A percentile compares a stretch with the other conserved stretches of the same genome.
These are phyloP conservation scores for Tarenaya hassleriana DNA, from an alignment of 345 rosid genomes.

Conservation along the genomic window DNA sequence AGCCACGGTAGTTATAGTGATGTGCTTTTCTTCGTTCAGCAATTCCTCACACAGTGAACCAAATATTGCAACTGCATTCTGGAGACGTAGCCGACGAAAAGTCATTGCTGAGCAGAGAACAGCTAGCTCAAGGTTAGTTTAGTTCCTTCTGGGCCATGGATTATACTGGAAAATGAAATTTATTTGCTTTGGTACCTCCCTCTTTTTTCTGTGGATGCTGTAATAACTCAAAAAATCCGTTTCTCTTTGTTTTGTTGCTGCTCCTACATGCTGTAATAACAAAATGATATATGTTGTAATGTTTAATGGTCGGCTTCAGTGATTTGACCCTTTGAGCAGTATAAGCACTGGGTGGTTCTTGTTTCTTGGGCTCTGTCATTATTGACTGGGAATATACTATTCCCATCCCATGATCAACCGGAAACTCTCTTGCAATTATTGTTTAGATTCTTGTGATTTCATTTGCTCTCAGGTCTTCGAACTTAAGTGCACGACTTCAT, in stretches of 20 bases:
- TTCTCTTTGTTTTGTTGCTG: conserved; percentile 7
- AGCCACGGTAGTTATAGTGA: conserved; percentile 8
- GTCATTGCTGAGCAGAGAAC: conserved; percentile 93
- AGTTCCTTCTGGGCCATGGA: conserved; percentile 23
- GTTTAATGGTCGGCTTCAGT: not conserved
- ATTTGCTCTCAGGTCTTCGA: not conserved
- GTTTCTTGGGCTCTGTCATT: no score
- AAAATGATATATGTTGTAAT: not conserved
- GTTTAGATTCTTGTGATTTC: no score
- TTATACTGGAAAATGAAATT: not conserved
- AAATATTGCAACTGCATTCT: conserved; percentile 70
- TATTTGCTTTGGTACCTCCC: not conserved
- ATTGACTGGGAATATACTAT: no score
- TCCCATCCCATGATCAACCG: no score
- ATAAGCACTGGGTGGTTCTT: not conserved
- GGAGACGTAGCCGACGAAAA: conserved; percentile 91
- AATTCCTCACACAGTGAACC: conserved; percentile 90
- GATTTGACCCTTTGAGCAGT: not conserved
- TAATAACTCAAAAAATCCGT: not conserved
- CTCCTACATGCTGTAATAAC: conserved; percentile 4
- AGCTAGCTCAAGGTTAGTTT: conserved; percentile 84
- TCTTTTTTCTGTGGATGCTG: conserved; percentile 2
- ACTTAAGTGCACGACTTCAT: not conserved
- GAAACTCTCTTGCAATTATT: no score
- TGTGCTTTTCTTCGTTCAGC: conserved; percentile 24